A percentile compares a stretch with the other conserved stretches of the same genome.
phyloP scores from a whole-genome alignment of 176 grass and related monocot species.

The Luzula sylvatica region DNA sequence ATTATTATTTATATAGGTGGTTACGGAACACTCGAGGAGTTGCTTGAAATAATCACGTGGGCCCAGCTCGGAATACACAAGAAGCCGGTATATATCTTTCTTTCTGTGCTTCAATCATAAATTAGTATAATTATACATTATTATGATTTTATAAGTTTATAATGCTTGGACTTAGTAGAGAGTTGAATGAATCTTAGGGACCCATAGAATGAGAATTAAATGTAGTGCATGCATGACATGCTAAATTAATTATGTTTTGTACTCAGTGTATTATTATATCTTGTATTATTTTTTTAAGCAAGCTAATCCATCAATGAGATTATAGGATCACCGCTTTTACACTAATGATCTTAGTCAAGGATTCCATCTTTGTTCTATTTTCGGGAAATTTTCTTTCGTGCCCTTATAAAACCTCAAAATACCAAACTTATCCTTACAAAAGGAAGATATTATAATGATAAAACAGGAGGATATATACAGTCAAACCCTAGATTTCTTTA shows the following conservation, averaged over 20 bases:
- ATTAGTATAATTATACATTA: neutral
- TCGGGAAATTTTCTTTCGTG: neutral
- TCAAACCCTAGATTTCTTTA: no score
- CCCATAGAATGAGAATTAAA: constrained; percentile 19
- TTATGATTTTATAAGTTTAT: neutral
- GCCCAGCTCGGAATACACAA: constrained; percentile 93
- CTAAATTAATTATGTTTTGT: constrained; percentile 21
- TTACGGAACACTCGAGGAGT: constrained; percentile 83
- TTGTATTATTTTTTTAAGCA: constrained; percentile 29
- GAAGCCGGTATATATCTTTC: constrained; percentile 47
- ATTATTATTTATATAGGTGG: constrained; percentile 46
- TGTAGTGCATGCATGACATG: constrained; percentile 25
- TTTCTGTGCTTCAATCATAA: neutral
- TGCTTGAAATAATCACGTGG: constrained; percentile 87
- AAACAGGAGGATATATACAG: no score
- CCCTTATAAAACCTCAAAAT: constrained; percentile 5
- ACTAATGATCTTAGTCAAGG: constrained; percentile 18
- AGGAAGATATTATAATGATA: no score
- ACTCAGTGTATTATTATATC: constrained; percentile 20
- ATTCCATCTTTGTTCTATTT: constrained; percentile 6
- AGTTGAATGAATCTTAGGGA: neutral
- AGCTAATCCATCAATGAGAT: constrained; percentile 30
- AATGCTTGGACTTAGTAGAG: no score
- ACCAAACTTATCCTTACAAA: neutral
- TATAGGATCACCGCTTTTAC: constrained; percentile 14